These are phyloP conservation scores for Bruguiera hainesii DNA, from an alignment of 441 rosid genomes.

Conservation along the genomic window DNA sequence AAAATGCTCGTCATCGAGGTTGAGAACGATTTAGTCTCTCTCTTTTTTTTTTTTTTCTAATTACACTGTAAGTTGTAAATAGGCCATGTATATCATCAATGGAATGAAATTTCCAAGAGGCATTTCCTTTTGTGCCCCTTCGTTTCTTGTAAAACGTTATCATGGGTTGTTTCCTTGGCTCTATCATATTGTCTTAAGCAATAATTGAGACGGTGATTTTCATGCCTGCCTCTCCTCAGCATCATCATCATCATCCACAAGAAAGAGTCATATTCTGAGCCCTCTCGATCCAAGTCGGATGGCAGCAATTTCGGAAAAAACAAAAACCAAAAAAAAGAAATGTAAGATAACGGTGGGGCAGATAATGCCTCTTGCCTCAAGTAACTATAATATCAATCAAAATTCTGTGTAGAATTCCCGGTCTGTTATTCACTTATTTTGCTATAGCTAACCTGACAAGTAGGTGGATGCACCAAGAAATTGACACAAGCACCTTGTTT, in stretches of 20 bases:
- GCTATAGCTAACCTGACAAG: not conserved
- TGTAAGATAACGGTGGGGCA: not conserved
- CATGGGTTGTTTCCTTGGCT: too few species aligned
- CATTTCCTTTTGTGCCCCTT: not conserved
- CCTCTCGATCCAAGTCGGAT: not conserved
- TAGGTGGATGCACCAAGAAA: not conserved
- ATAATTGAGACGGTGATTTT: not conserved
- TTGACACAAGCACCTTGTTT: not conserved
- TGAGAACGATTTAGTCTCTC: slow-evolving; percentile 31
- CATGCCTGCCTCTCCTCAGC: slow-evolving; percentile 12
- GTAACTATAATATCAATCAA: not conserved
- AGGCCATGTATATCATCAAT: slow-evolving; percentile 40
- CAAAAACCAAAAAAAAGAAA: too few species aligned
- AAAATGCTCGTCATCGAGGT: slow-evolving; percentile 44
- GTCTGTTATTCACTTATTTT: not conserved
- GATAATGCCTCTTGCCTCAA: not conserved
- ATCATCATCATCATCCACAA: slow-evolving; percentile 7
- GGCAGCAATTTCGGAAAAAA: not conserved
- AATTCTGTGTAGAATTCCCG: not conserved
- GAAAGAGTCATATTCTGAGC: not conserved
- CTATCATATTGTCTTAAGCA: not conserved
- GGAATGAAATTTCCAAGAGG: slow-evolving; percentile 32
- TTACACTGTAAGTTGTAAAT: slow-evolving; percentile 60
- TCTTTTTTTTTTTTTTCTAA: not conserved
- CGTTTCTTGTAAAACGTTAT: too few species aligned